Evolutionary conservation across 176 grass and related monocot species (phyloP), one percentile per base, ranked within the genome.

Genomic region (Panicum miliaceum): DNA sequence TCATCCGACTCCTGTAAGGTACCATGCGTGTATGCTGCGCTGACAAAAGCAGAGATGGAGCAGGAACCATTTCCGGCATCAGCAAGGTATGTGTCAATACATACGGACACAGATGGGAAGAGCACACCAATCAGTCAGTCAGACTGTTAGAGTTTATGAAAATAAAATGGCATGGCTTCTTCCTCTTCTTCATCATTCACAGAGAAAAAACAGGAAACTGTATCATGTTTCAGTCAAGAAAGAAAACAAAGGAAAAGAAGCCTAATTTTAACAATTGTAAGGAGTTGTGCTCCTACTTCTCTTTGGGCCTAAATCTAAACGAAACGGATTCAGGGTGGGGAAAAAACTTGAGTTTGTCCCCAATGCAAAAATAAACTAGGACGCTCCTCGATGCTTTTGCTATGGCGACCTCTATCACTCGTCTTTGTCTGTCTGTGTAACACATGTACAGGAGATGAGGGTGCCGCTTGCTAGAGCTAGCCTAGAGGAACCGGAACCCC

Each of bases 401-500:
- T 45, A 53, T 48, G 46, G 46, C 46, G 46, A 18, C 15, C 16
- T 18, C 51, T 20, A 20, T 19, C 16, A 20, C 51, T 53, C 51
- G 7, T 57, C 20, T n/a, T 20, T 23, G 20, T 57, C 20, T 56
- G 6, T 56, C 52, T 20, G 7, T 19, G 19, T 18, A 4, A 52
- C 50, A 52, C 50, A 16, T 6, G 5, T 11, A 12, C 45, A 53
- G 19, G 51, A 53, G 51, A 53, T 6, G 51, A 53, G 51, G 6
- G 52, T 22, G 56, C 56, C 2, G 12, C 60, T 63, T 14, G 60
- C 13, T 38, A 23, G 64, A 5, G 29, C 29, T 32, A 32, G 54
- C 27, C 53, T 75, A 87, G 27, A 82, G 61, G 85, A 88, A 82
- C 0, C 11, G 86, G 42, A 88, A 37, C 16, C 53, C 79, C 11